Evolutionary conservation across 2,329 filamentous ascomycete species (phyloP).

Genomic region (Arthrobotrys conoides): DNA sequence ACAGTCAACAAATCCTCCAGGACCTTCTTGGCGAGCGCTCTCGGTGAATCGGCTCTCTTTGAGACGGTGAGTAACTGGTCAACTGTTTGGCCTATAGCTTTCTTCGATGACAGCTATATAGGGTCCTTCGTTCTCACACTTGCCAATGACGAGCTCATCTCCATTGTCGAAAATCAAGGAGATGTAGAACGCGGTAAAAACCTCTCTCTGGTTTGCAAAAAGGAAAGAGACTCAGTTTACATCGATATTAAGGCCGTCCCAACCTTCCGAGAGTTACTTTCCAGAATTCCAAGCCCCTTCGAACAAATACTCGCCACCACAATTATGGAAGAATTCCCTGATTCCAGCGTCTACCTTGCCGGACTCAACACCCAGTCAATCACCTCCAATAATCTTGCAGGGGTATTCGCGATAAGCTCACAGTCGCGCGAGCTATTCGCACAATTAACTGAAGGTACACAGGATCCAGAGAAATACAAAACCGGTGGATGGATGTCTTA

Average conservation of each 20-base stretch:
- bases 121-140: not conserved
- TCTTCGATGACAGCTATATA: not conserved
- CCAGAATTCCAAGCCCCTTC: not conserved
- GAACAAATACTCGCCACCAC: not conserved
- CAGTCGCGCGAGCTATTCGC: not conserved
- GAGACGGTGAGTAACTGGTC: not conserved
- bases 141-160: not conserved
- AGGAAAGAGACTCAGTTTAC: not conserved
- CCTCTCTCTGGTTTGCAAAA: not conserved
- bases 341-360: not conserved
- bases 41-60: not conserved
- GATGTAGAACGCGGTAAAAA: not conserved
- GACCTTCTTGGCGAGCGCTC: not conserved
- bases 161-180: slow-evolving; percentile 8
- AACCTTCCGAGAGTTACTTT: not conserved
- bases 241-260: slow-evolving; percentile 6
- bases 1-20: not conserved
- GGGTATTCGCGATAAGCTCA: not conserved
- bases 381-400: not conserved
- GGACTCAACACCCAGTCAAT: not conserved
- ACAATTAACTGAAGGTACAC: not conserved
- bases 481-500: not conserved
- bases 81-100: not conserved
- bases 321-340: not conserved
- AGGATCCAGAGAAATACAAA: not conserved